phyloP scores from a whole-genome alignment of 768 basidiomycete genomes.

The Mycena amicta region DNA sequence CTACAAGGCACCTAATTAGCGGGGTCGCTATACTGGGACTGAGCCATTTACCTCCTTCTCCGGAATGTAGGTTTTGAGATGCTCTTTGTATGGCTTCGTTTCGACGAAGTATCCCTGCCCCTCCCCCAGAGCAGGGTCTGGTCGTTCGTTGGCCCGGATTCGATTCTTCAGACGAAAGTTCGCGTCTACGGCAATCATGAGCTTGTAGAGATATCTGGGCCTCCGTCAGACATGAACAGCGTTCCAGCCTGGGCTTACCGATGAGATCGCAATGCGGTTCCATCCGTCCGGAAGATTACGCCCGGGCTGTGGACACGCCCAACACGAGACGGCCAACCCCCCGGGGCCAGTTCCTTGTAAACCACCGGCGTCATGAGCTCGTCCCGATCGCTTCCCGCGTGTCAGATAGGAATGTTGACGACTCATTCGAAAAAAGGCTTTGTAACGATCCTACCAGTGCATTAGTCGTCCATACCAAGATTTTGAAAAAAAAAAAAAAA shows the following conservation, averaged over 20 bases:
- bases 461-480: not conserved
- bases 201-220: constrained; percentile 12
- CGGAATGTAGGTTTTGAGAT: not conserved
- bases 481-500: not conserved
- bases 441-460: constrained; percentile 5
- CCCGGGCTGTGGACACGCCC: constrained; percentile 11
- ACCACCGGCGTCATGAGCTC: not conserved
- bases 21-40: not conserved
- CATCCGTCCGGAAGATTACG: constrained; percentile 5
- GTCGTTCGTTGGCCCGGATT: not conserved
- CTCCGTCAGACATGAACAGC: not conserved
- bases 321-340: constrained; percentile 4
- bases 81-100: not conserved
- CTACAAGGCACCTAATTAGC: not conserved
- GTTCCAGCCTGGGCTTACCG: not conserved
- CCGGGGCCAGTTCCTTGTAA: not conserved
- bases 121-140: not conserved
- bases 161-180: constrained; percentile 4
- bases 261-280: not conserved
- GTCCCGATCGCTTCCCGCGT: constrained; percentile 1
- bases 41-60: not conserved
- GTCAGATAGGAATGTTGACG: constrained; percentile 5
- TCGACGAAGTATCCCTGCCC: not conserved
- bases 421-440: not conserved
- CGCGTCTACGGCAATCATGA: constrained; percentile 5